Evolutionary conservation across 257 asterid genomes (phyloP).

Genomic region (Buddleja alternifolia): DNA sequence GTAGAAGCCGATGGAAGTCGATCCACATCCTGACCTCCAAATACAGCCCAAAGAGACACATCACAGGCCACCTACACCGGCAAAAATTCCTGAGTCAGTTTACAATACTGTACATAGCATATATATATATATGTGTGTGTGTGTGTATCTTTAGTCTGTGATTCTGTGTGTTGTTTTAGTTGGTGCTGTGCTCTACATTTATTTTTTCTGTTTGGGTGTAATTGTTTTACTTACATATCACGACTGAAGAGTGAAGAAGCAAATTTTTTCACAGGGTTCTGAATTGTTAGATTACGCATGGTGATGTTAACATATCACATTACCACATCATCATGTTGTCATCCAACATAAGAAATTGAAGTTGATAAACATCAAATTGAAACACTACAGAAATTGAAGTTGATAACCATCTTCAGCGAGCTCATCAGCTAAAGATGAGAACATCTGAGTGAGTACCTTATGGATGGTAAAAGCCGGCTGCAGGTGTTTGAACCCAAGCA

Average conservation of each 20-base stretch:
- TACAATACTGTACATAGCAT: conserved; percentile 2
- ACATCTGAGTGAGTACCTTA: conserved; percentile 54
- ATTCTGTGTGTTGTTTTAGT: too few relatives aligned
- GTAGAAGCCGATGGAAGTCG: conserved; percentile 99
- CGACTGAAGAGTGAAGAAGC: too few relatives aligned
- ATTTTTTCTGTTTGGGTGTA: neutral
- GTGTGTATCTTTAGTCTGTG: too few relatives aligned
- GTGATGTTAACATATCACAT: too few relatives aligned
- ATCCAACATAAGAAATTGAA: conserved; percentile 9
- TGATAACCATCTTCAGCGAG: conserved; percentile 11
- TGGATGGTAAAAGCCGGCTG: conserved; percentile 96
- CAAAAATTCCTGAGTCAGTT: conserved; percentile 27
- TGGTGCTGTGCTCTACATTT: neutral
- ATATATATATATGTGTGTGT: too few relatives aligned
- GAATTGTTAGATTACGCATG: too few relatives aligned
- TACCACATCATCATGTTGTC: too few relatives aligned
- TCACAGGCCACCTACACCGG: conserved; percentile 74
- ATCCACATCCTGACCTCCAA: conserved; percentile 98
- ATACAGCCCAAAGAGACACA: conserved; percentile 83
- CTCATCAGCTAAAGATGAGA: neutral
- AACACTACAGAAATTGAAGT: too few relatives aligned
- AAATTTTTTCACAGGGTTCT: too few relatives aligned
- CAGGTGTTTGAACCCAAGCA: conserved; percentile 94
- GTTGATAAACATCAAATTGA: neutral
- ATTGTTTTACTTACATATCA: neutral